Evolutionary conservation across 805 yeast genomes (phyloP).

Genomic region (Cyberlindnera mississippiensis): DNA sequence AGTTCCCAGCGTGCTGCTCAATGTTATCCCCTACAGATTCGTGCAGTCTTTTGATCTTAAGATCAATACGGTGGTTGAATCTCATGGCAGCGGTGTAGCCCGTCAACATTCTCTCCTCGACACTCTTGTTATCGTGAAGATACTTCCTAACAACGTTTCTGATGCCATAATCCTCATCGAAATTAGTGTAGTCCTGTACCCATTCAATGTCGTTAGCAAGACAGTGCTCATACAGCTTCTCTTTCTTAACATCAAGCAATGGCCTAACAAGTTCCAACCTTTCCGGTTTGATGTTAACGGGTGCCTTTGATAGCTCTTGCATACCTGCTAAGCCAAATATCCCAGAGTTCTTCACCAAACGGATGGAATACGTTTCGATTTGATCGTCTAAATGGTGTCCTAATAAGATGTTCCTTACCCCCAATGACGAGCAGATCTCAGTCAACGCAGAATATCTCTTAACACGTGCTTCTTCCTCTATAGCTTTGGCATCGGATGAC

Average conservation of each 20-base stretch:
- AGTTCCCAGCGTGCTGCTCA: not conserved
- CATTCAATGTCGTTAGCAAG: constrained; percentile 38
- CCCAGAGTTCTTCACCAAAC: constrained; percentile 44
- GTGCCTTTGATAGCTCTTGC: constrained; percentile 25
- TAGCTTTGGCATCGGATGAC: constrained; percentile 20
- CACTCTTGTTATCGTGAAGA: constrained; percentile 17
- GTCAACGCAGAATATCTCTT: constrained; percentile 46
- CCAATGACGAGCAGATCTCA: constrained; percentile 35
- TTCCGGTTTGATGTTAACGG: constrained; percentile 12
- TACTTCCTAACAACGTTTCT: constrained; percentile 52
- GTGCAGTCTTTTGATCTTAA: constrained; percentile 10
- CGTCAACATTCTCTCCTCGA: constrained; percentile 9
- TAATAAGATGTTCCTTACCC: constrained; percentile 39
- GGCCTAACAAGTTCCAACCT: constrained; percentile 45
- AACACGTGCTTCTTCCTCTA: constrained; percentile 59
- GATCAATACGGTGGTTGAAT: constrained; percentile 20
- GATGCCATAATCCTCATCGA: constrained; percentile 40
- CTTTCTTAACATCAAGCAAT: constrained; percentile 43
- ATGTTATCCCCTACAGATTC: not conserved
- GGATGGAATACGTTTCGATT: constrained; percentile 59
- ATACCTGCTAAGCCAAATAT: constrained; percentile 62
- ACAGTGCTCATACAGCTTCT: constrained; percentile 45
- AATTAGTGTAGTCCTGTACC: constrained; percentile 71
- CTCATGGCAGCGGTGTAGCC: constrained; percentile 21
- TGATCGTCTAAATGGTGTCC: constrained; percentile 77